Percentiles rank a stretch among this genome's conserved stretches.
Conservation (phyloP, 306 rosid species). For the Prunus campanulata region DNA sequence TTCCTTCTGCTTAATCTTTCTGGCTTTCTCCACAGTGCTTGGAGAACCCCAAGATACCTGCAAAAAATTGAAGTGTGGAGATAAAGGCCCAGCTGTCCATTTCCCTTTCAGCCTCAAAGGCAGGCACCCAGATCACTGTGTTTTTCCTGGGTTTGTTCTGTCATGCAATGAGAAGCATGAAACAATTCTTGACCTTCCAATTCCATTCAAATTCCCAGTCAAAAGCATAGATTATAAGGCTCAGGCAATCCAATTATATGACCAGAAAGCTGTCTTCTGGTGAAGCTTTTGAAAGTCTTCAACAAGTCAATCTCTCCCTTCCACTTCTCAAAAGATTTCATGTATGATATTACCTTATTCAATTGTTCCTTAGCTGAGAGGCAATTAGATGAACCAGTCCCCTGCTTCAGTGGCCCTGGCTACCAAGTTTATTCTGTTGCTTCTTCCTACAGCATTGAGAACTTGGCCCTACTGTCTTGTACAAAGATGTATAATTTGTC, state of each 20-base stretch:
- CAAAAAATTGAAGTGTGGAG: constrained; percentile 7
- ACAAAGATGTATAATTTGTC: constrained; percentile 17
- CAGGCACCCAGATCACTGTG: constrained; percentile 13
- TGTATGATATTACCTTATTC: not conserved
- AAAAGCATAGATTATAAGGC: constrained; percentile 23
- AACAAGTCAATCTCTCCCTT: constrained; percentile 16
- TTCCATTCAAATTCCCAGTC: constrained; percentile 18
- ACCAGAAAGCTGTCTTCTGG: constrained; percentile 8
- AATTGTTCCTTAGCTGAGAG: constrained; percentile 24
- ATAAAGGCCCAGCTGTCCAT: constrained; percentile 4
- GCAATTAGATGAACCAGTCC: accelerated
- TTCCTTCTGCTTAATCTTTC: not conserved
- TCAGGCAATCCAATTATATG: constrained; percentile 21
- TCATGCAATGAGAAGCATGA: constrained; percentile 20
- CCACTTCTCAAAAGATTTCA: not conserved
- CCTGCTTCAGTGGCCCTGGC: constrained; percentile 12
- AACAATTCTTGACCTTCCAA: constrained; percentile 26
- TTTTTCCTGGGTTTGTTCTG: constrained; percentile 34
- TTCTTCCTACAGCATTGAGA: accelerated
- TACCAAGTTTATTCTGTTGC: not conserved
- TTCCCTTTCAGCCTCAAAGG: constrained; percentile 39
- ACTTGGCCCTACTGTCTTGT: constrained; percentile 13
- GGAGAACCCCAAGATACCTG: constrained; percentile 11
- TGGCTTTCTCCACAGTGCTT: constrained; percentile 1
- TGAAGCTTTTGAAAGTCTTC: constrained; percentile 9